Percentiles rank a stretch among this genome's conserved stretches.
phyloP scores from a whole-genome alignment of 2,329 filamentous ascomycete species.

The Penicillium sp. region DNA sequence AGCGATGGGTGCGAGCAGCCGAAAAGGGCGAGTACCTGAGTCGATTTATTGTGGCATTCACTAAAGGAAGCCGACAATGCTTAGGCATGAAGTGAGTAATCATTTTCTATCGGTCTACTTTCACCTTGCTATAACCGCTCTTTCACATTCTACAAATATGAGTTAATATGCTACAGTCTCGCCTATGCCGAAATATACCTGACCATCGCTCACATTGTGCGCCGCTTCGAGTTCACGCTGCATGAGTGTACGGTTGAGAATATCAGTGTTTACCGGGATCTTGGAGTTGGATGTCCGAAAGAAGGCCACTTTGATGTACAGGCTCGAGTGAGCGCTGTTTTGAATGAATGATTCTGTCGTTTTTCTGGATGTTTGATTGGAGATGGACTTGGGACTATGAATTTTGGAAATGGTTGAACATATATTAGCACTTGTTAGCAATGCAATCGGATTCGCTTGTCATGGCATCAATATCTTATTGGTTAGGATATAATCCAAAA shows the following conservation, averaged over 20 bases:
- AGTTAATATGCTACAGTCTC: constrained; percentile 10
- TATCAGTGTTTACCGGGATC: constrained; percentile 17
- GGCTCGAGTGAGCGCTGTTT: constrained; percentile 12
- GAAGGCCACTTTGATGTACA: constrained; percentile 13
- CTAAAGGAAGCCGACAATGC: constrained; percentile 20
- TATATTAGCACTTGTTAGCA: too few species aligned
- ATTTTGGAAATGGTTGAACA: too few species aligned
- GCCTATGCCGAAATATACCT: constrained; percentile 22
- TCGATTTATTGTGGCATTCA: constrained; percentile 21
- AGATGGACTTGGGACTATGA: too few species aligned
- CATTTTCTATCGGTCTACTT: background rate
- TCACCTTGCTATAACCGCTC: background rate
- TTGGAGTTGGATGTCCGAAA: constrained; percentile 15
- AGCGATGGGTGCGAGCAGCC: constrained; percentile 16
- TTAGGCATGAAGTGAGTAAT: constrained; percentile 23
- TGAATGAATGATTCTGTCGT: constrained; percentile 17
- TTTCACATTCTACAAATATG: background rate
- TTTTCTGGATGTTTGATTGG: too few species aligned
- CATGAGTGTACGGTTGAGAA: constrained; percentile 16
- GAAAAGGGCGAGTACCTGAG: constrained; percentile 14
- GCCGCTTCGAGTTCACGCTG: constrained; percentile 15
- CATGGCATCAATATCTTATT: too few species aligned
- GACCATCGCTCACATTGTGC: constrained; percentile 17
- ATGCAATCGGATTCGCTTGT: too few species aligned
- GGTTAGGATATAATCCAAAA: too few species aligned